phyloP scores from a whole-genome alignment of 768 basidiomycete genomes.

The Phaeolepiota aurea region DNA sequence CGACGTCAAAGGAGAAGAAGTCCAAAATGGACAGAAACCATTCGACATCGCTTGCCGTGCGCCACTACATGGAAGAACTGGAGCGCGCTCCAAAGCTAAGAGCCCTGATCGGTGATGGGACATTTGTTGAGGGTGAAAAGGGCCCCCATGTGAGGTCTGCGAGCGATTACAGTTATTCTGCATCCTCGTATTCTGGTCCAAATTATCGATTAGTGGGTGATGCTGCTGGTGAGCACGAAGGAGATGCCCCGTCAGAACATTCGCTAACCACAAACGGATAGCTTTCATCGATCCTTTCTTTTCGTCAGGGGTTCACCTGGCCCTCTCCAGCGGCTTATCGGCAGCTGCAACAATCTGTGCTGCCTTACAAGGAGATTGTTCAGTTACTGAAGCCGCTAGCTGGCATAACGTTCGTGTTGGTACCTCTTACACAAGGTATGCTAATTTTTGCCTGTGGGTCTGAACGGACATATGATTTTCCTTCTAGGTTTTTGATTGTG shows the following conservation, averaged over 20 bases:
- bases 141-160: slow-evolving; percentile 14
- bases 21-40: slow-evolving; percentile 4
- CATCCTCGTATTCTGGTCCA: slow-evolving; percentile 20
- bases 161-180: slow-evolving; percentile 24
- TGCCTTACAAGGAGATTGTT: slow-evolving; percentile 19
- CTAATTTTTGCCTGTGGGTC: not conserved
- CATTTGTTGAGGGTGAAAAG: slow-evolving; percentile 10
- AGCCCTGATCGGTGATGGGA: slow-evolving; percentile 18
- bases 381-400: slow-evolving; percentile 17
- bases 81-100: slow-evolving; percentile 20
- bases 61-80: slow-evolving; percentile 26
- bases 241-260: not conserved
- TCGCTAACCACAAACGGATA: not conserved
- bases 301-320: slow-evolving; percentile 25
- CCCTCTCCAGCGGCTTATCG: slow-evolving; percentile 20
- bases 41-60: slow-evolving; percentile 9
- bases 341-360: slow-evolving; percentile 26
- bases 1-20: slow-evolving; percentile 16
- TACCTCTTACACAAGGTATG: slow-evolving; percentile 25
- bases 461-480: not conserved
- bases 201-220: slow-evolving; percentile 22
- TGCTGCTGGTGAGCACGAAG: slow-evolving; percentile 14
- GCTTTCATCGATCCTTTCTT: slow-evolving; percentile 21
- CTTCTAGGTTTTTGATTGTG: slow-evolving; percentile 32
- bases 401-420: slow-evolving; percentile 24